Evolutionary conservation across 2,329 filamentous ascomycete species (phyloP).

Genomic region (Helotiales sp.): DNA sequence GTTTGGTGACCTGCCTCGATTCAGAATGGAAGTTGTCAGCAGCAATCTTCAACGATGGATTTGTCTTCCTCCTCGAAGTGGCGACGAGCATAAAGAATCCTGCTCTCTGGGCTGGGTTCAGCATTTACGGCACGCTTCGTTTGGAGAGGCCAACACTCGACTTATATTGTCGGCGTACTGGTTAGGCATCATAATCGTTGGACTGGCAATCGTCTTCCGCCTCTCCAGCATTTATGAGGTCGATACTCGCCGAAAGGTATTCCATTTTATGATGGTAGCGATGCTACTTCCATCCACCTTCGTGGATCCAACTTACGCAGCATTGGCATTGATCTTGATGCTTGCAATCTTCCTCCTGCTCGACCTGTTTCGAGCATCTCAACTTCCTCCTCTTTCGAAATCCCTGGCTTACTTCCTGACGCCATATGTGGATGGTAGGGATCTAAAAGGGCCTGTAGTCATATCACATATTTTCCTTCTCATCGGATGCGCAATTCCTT

Average conservation of each 20-base stretch:
- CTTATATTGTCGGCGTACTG: slow-evolving; percentile 77
- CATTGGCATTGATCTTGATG: slow-evolving; percentile 76
- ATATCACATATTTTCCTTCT: slow-evolving; percentile 95
- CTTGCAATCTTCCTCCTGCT: slow-evolving; percentile 84
- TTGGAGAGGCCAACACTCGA: slow-evolving; percentile 81
- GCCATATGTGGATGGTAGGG: slow-evolving; percentile 91
- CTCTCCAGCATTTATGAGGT: slow-evolving; percentile 81
- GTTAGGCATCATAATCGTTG: slow-evolving; percentile 64
- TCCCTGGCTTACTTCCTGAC: slow-evolving; percentile 85
- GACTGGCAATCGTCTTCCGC: slow-evolving; percentile 72
- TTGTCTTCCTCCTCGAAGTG: slow-evolving; percentile 56
- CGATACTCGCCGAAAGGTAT: slow-evolving; percentile 93
- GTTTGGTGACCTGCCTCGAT: slow-evolving; percentile 72
- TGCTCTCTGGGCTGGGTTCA: slow-evolving; percentile 62
- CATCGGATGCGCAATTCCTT: slow-evolving; percentile 89
- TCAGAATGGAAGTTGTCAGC: slow-evolving; percentile 71
- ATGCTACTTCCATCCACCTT: slow-evolving; percentile 90
- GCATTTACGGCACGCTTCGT: slow-evolving; percentile 58
- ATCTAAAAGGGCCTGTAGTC: slow-evolving; percentile 90
- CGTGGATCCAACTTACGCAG: slow-evolving; percentile 81
- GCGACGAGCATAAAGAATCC: slow-evolving; percentile 36
- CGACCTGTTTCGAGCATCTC: slow-evolving; percentile 85
- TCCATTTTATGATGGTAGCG: slow-evolving; percentile 96
- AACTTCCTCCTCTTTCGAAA: slow-evolving; percentile 85
- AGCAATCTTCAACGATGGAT: slow-evolving; percentile 75